Percentiles rank a stretch among this genome's conserved stretches.
Evolutionary conservation across 371 early-diverging fungal genomes (phyloP).

Genomic region (Mortierella sp.): DNA sequence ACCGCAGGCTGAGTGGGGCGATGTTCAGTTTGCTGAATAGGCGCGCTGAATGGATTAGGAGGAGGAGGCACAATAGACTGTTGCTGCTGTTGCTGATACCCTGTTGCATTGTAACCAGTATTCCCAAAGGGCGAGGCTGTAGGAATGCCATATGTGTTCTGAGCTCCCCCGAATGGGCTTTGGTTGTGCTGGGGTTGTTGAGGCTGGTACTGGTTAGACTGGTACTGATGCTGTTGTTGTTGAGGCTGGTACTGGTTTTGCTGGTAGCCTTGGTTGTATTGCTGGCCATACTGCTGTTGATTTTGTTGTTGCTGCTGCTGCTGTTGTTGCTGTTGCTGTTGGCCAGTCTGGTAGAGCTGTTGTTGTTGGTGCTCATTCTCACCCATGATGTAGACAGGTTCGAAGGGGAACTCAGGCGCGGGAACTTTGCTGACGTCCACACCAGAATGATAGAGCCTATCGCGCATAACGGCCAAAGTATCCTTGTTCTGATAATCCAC

Average conservation of each 20-base stretch:
- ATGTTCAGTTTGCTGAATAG: constrained; percentile 50
- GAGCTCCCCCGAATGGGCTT: constrained; percentile 29
- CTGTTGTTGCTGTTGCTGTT: constrained; percentile 28
- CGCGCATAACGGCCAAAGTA: constrained; percentile 76
- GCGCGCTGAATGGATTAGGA: constrained; percentile 29
- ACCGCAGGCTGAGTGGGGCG: constrained; percentile 51
- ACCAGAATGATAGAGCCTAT: constrained; percentile 80
- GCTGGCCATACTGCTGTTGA: constrained; percentile 10
- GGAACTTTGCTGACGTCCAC: constrained; percentile 61
- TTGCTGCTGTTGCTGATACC: constrained; percentile 31
- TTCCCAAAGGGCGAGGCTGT: constrained; percentile 31
- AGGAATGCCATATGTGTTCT: constrained; percentile 40
- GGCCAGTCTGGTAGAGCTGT: constrained; percentile 35
- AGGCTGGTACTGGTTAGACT: constrained; percentile 38
- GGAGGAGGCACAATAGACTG: constrained; percentile 40
- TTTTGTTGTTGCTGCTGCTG: constrained; percentile 43
- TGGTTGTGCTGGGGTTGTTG: constrained; percentile 38
- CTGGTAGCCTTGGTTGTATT: constrained; percentile 47
- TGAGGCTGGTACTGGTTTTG: constrained; percentile 36
- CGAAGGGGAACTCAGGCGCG: constrained; percentile 78
- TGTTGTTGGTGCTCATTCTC: constrained; percentile 57
- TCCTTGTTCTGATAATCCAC: constrained; percentile 70
- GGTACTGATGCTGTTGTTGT: constrained; percentile 27
- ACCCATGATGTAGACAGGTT: constrained; percentile 60
- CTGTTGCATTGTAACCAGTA: constrained; percentile 34